Base-by-base conservation (phyloP, 2,329 filamentous ascomycete genomes). In the Moelleriella libera region DNA sequence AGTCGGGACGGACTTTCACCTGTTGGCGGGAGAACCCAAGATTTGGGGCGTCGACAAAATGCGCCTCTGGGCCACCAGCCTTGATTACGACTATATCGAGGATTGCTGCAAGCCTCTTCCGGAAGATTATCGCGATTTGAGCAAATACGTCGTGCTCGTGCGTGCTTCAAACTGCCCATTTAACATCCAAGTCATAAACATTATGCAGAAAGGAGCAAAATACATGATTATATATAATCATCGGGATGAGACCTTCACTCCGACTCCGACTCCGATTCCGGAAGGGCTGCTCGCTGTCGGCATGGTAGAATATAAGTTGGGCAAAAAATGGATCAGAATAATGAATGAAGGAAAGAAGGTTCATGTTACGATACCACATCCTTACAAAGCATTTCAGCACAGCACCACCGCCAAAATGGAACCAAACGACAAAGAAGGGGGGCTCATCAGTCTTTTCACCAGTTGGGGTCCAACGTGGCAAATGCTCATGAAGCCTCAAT, bases 191-290 rank as follows among this genome's bases (percentile, higher is more conserved):
- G 32, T 11, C 9, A n/a, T 9, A 2, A 47, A 50, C 46, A 4
- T 46, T 12, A 30, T 14, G 4, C 39, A 44, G 5, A 68, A 68
- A 43, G 79, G 79, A 7, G 79, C 76, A 45, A 70, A 73, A 55
- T 80, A 81, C 52, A 61, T 83, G 47, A 62, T 83, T 53, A 65
- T 80, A 55, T 83, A 82, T 61, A 81, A 82, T 67, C 76, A 74
- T 52, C 40, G 14, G 10, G 52, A 48, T 30, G 52, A 54, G 6
- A 64, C 61, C 10, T 62, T 67, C 4, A 53, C 57, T 5, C 32
- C 30, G 14, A 1, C 37, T 6, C n/a, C 39, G 29, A 29, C 10
- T 2, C 5, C 5, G 12, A 30, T 45, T 6, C 62, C 66, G 6
- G 58, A 66, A 37, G 60, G 64, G 5, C 51, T 57, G 0, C 34